Percentiles rank a stretch among this genome's conserved stretches.
These are phyloP conservation scores for Rusavskia elegans DNA, from an alignment of 495 filamentous ascomycete genomes.

Conservation along the genomic window DNA sequence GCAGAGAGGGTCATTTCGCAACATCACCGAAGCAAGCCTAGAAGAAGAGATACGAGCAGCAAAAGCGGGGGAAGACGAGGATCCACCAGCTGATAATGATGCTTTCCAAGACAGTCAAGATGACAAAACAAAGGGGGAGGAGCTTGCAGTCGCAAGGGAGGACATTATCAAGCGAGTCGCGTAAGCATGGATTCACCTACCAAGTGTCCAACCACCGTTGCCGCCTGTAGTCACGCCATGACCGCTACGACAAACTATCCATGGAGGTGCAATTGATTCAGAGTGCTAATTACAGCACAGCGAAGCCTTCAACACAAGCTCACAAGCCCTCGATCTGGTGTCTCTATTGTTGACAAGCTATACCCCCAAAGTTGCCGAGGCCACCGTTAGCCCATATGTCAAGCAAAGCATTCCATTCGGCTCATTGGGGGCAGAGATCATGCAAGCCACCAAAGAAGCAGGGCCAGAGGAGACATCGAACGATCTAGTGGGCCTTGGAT, in stretches of 20 bases:
- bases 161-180: constrained; percentile 37
- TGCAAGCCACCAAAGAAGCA: constrained; percentile 37
- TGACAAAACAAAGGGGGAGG: constrained; percentile 16
- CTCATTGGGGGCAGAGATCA: constrained; percentile 60
- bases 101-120: constrained; percentile 10
- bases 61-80: constrained; percentile 22
- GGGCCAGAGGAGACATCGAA: constrained; percentile 35
- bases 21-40: constrained; percentile 45
- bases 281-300: constrained; percentile 6
- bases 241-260: background rate
- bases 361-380: constrained; percentile 44
- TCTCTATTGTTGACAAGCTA: constrained; percentile 75
- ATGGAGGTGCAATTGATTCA: constrained; percentile 7
- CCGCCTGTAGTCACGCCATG: background rate
- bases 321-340: constrained; percentile 62
- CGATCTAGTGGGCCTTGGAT: constrained; percentile 50
- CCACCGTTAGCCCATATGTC: constrained; percentile 51
- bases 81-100: constrained; percentile 21
- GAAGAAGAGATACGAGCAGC: constrained; percentile 40
- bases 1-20: constrained; percentile 58
- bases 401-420: constrained; percentile 55
- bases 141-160: constrained; percentile 27
- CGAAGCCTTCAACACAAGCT: constrained; percentile 47
- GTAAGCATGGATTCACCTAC: constrained; percentile 17
- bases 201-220: constrained; percentile 6